Evolutionary conservation across 2,329 filamentous ascomycete genomes (phyloP).

Genomic region (Aspergillus glaucus): DNA sequence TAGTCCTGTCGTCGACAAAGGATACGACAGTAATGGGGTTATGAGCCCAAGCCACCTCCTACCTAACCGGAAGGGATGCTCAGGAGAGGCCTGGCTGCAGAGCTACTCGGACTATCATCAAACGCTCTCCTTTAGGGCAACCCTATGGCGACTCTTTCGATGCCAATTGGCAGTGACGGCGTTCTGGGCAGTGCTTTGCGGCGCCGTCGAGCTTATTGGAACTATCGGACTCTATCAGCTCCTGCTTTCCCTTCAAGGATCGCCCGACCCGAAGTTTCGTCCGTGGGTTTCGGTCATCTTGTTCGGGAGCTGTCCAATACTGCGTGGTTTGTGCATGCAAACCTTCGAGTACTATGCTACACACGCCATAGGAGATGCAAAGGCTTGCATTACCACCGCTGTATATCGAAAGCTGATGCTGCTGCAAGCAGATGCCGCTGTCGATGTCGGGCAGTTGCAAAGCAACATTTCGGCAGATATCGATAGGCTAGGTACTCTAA

Average conservation of each 20-base stretch:
- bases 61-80: neutral
- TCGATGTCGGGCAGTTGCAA: constrained; percentile 8
- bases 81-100: constrained; percentile 2
- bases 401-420: constrained; percentile 5
- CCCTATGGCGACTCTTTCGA: constrained; percentile 6
- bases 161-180: constrained; percentile 2
- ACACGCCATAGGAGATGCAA: constrained; percentile 8
- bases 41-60: constrained; percentile 1
- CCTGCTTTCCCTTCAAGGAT: constrained; percentile 5
- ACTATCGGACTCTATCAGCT: constrained; percentile 7
- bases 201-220: constrained; percentile 7
- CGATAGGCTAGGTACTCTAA: constrained; percentile 8
- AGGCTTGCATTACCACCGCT: constrained; percentile 6
- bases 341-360: constrained; percentile 10
- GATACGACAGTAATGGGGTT: constrained; percentile 1
- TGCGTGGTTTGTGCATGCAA: constrained; percentile 10
- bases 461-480: constrained; percentile 9
- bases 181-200: constrained; percentile 4
- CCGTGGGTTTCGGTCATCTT: constrained; percentile 6
- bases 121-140: neutral
- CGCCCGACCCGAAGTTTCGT: constrained; percentile 1
- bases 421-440: neutral
- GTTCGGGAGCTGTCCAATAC: constrained; percentile 5
- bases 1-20: constrained; percentile 4
- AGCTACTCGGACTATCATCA: neutral